A percentile compares a stretch with the other conserved stretches of the same genome.
These are phyloP conservation scores for Sisymbrium irio DNA, from an alignment of 345 rosid genomes.

Conservation along the genomic window DNA sequence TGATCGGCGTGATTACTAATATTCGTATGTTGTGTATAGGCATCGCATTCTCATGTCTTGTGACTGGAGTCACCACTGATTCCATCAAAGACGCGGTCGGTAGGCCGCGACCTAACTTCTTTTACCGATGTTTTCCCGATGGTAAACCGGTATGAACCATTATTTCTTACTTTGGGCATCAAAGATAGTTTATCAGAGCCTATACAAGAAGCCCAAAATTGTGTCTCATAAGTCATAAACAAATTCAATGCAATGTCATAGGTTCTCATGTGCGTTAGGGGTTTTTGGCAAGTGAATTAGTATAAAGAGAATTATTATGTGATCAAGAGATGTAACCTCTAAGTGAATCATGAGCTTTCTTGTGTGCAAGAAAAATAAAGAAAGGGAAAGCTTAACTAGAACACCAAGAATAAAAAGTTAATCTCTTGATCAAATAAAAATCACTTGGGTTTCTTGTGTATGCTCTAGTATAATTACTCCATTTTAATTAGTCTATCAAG, in stretches of 20 bases:
- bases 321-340: background rate
- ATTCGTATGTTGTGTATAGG: slow-evolving; percentile 35
- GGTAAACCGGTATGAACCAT: slow-evolving; percentile 43
- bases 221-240: background rate
- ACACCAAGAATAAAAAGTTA: background rate
- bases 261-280: background rate
- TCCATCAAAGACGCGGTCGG: slow-evolving; percentile 64
- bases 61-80: slow-evolving; percentile 63
- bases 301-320: background rate
- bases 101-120: slow-evolving; percentile 67
- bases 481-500: background rate
- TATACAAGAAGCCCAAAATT: background rate
- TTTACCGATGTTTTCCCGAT: slow-evolving; percentile 58
- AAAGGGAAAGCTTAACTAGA: background rate
- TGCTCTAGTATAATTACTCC: background rate
- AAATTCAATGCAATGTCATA: background rate
- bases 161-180: background rate
- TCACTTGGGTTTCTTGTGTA: background rate
- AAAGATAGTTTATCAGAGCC: background rate
- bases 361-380: background rate
- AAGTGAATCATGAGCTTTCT: background rate
- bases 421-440: background rate
- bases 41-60: slow-evolving; percentile 43
- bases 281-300: background rate
- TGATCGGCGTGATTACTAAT: background rate